Percentiles rank a stretch among this genome's conserved stretches.
Evolutionary conservation across 2,329 filamentous ascomycete genomes (phyloP).

Genomic region (Fusarium concolor): DNA sequence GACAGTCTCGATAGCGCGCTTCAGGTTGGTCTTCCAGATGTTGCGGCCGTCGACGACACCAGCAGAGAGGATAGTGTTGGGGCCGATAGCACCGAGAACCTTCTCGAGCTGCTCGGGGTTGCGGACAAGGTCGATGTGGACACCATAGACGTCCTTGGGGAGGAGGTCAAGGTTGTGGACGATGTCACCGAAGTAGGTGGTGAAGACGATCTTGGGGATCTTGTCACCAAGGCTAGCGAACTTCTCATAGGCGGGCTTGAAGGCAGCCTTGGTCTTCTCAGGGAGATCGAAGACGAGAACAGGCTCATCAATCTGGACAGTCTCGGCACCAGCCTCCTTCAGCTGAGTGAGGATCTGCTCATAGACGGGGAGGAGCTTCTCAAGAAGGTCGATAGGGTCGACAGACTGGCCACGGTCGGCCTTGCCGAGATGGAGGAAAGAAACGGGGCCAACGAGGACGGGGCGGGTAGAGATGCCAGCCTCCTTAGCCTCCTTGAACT

Average conservation of each 20-base stretch:
- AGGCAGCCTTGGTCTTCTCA: constrained; percentile 90
- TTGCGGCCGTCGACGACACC: constrained; percentile 99
- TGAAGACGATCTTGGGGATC: constrained; percentile 88
- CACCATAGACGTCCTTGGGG: constrained; percentile 80
- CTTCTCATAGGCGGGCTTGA: constrained; percentile 98
- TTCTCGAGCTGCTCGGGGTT: constrained; percentile 97
- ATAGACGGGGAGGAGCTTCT: constrained; percentile 94
- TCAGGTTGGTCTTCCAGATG: constrained; percentile 99
- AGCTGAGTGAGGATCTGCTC: constrained; percentile 92
- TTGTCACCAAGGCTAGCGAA: constrained; percentile 79
- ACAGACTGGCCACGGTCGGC: constrained; percentile 95
- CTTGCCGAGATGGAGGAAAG: constrained; percentile 98
- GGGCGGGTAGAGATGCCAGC: constrained; percentile 93
- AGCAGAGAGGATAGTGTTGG: constrained; percentile 90
- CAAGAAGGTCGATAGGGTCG: constrained; percentile 91
- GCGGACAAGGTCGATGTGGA: constrained; percentile 96
- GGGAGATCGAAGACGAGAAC: constrained; percentile 95
- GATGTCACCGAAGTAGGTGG: constrained; percentile 99
- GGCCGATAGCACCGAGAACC: constrained; percentile 83
- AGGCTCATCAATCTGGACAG: constrained; percentile 98
- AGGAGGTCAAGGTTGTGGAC: constrained; percentile 98
- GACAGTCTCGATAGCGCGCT: constrained; percentile 90
- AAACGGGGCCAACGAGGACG: constrained; percentile 94
- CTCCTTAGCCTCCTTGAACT: constrained; percentile 98
- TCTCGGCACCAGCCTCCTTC: constrained; percentile 95